Percentiles rank a stretch among this genome's conserved stretches.
Evolutionary conservation across 192 early-diverging fungal species (phyloP).

Genomic region (Backusella mclennaniae): DNA sequence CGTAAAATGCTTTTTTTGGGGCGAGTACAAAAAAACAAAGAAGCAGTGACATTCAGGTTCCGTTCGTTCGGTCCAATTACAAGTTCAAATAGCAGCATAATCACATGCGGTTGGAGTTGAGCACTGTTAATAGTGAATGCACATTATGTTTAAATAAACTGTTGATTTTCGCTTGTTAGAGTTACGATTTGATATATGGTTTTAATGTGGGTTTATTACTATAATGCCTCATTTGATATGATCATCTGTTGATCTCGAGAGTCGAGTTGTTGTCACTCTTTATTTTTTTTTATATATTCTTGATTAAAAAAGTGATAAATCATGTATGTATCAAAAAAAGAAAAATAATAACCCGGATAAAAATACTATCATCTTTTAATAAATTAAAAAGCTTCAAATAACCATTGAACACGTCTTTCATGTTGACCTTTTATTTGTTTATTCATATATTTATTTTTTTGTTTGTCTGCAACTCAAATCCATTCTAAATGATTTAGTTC

Average conservation of each 20-base stretch:
- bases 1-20: neutral
- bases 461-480: neutral
- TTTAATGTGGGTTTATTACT: neutral
- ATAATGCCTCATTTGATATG: neutral
- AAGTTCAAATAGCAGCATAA: neutral
- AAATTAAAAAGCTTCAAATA: neutral
- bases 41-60: slow-evolving; percentile 8
- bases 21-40: slow-evolving; percentile 4
- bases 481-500: neutral
- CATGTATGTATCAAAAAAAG: neutral
- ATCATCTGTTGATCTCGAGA: neutral
- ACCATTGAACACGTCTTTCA: neutral
- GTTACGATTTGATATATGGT: neutral
- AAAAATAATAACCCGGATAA: neutral
- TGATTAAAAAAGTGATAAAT: too few species aligned
- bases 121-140: neutral
- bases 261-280: neutral
- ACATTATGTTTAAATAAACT: neutral
- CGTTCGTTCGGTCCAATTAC: neutral
- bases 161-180: neutral
- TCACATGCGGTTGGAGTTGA: neutral
- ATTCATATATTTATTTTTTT: too few species aligned
- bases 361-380: neutral
- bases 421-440: too few species aligned
- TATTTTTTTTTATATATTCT: neutral